Conservation (phyloP, 2,329 filamentous ascomycete genomes). For the Alternaria solani region DNA sequence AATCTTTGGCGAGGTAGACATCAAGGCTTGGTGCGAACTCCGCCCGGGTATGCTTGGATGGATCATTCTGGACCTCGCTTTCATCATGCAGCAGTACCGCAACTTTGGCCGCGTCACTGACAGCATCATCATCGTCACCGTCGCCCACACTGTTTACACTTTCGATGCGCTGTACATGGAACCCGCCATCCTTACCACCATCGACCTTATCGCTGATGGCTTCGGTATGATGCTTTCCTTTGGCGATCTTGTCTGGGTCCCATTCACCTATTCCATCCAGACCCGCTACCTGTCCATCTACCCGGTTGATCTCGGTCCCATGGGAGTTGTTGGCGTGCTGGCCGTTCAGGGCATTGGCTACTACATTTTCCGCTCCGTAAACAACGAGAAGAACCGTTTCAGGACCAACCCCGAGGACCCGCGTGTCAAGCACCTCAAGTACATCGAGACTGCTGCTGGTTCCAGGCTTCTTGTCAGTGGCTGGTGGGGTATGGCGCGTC, state of each 20-base stretch:
- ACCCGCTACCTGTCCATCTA: constrained; percentile 84
- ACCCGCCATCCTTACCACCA: constrained; percentile 86
- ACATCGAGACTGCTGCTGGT: constrained; percentile 83
- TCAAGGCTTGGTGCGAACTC: constrained; percentile 89
- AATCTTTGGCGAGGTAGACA: constrained; percentile 83
- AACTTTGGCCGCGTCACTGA: constrained; percentile 84
- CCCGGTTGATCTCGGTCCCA: constrained; percentile 77
- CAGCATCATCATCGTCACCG: constrained; percentile 80
- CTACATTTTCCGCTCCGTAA: constrained; percentile 90
- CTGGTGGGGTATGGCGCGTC: constrained; percentile 91
- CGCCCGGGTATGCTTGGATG: constrained; percentile 92
- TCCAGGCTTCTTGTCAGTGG: constrained; percentile 83
- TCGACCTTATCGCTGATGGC: constrained; percentile 91
- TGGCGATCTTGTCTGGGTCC: constrained; percentile 91
- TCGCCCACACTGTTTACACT: constrained; percentile 82
- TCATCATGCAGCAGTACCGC: constrained; percentile 86
- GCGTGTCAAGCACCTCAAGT: constrained; percentile 78
- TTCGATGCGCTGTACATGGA: constrained; percentile 89
- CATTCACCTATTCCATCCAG: constrained; percentile 86
- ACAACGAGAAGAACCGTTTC: constrained; percentile 95
- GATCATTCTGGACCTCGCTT: constrained; percentile 84
- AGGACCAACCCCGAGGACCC: constrained; percentile 85
- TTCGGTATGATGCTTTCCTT: constrained; percentile 96
- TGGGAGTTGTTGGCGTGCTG: constrained; percentile 70
- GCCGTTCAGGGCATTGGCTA: constrained; percentile 77